Evolutionary conservation across 352 stramenopile genomes (phyloP).

Genomic region (Pythium apleroticum): DNA sequence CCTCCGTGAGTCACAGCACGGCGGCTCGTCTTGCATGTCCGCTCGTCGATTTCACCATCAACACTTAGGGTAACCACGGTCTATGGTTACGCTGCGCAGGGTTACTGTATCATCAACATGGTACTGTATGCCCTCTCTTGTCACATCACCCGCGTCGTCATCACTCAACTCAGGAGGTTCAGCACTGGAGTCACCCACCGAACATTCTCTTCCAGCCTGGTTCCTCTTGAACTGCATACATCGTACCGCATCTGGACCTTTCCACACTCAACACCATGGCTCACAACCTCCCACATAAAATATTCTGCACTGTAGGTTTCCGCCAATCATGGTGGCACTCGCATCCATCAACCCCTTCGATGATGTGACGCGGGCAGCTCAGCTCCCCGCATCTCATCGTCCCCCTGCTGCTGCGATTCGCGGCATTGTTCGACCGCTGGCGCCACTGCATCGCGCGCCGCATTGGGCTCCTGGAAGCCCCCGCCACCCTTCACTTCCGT

Average conservation of each 20-base stretch:
- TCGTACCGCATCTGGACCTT: not conserved
- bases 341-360: not conserved
- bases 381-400: not conserved
- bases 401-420: conserved; percentile 1
- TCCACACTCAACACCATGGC: too few relatives aligned
- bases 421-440: conserved; percentile 2
- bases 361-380: conserved; percentile 2
- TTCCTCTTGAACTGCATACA: not conserved
- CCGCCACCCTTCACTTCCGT: not conserved
- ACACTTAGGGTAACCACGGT: too few relatives aligned
- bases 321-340: not conserved
- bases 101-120: too few relatives aligned
- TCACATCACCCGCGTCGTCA: not conserved
- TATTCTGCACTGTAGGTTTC: conserved; percentile 6
- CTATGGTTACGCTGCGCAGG: too few relatives aligned
- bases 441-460: not conserved
- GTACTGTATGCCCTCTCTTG: conserved; percentile 4
- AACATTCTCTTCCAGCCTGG: not conserved
- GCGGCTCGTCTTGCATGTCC: too few relatives aligned
- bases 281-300: not conserved
- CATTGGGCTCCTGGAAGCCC: not conserved
- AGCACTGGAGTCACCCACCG: conserved; percentile 7
- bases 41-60: too few relatives aligned
- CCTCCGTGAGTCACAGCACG: too few relatives aligned
- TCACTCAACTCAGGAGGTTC: conserved; percentile 17